Evolutionary conservation across 768 basidiomycete species (phyloP), one percentile per base, ranked within the genome.

Genomic region (Tricholoma flavovirens): DNA sequence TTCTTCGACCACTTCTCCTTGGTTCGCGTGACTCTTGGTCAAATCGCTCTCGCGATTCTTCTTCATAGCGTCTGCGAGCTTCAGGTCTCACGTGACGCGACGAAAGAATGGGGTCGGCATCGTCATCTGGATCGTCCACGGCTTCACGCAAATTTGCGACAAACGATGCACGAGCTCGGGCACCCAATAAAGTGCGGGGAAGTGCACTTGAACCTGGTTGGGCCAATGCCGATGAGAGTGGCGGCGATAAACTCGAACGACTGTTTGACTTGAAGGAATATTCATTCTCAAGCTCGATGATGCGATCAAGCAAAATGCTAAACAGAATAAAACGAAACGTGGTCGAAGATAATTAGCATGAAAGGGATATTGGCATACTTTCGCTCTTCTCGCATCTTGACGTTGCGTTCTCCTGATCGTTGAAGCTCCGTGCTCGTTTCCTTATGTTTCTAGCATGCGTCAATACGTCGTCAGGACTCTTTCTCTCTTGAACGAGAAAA

Each of bases 341-440:
- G 40, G 19, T 55, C 33, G 48, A 32, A 55, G 35, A 54, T 49
- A 17, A 26, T 32, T 33, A 36, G 9, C 10, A 35, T 40, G 14
- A 17, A 42, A 12, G 45, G 36, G 60, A 59, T 17, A 57, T 12
- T 53, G 38, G 75, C 83, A 57, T 64, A 88, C 87, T 78, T 77
- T 75, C 79, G 71, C 66, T 90, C 86, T 62, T 83, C 75, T 42
- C 79, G 75, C 68, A 84, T 80, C 60, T 77, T 79, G 52, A 78
- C 73, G 62, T 86, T 85, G 29, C 83, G 80, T 71, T 86, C 83
- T 49, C 81, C 82, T 21, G 86, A 84, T 26, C 75, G 74, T 54
- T 77, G 78, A 26, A 83, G 74, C 60, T 86, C 85, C 29, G 76
- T 70, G 56, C 75, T 75, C 2, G 77, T 72, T 62, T 84, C 84